Conservation (phyloP, 2,329 filamentous ascomycete species). For the Botrytis galanthina region DNA sequence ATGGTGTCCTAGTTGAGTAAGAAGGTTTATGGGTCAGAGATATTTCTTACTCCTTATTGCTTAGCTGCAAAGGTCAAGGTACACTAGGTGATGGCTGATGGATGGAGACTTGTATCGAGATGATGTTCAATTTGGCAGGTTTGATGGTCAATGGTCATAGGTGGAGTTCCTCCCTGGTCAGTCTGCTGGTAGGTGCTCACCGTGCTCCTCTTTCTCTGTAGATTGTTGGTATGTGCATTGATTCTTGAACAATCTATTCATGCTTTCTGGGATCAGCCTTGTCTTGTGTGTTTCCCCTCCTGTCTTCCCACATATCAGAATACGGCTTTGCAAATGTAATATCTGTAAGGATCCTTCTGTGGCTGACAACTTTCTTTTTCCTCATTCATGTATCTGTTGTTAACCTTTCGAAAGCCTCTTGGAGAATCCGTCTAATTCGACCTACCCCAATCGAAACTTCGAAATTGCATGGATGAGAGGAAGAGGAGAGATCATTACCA, state of each 20-base stretch:
- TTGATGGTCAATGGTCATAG: conserved; percentile 9
- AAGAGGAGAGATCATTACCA: conserved; percentile 1
- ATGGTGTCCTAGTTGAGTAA: not conserved
- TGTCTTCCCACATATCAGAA: conserved; percentile 14
- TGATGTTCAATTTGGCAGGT: conserved; percentile 13
- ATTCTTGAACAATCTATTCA: conserved; percentile 14
- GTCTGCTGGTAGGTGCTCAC: conserved; percentile 17
- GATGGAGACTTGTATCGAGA: conserved; percentile 4
- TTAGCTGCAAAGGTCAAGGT: not conserved
- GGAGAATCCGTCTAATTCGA: not conserved
- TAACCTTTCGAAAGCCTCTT: no score
- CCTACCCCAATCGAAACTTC: not conserved
- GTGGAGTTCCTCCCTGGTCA: conserved; percentile 9
- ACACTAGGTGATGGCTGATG: not conserved
- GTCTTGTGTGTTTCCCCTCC: conserved; percentile 6
- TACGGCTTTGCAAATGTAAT: conserved; percentile 1
- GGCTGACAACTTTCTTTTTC: not conserved
- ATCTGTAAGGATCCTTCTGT: conserved; percentile 17
- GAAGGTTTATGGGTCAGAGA: not conserved
- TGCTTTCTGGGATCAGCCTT: conserved; percentile 21
- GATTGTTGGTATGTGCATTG: conserved; percentile 19
- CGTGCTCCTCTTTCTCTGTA: not conserved
- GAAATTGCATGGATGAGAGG: not conserved
- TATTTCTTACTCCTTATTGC: conserved; percentile 4
- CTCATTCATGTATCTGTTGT: not conserved